Percentiles rank a stretch among this genome's conserved stretches.
phyloP scores from a whole-genome alignment of 305 asterid species.

The Rubia peregrina region DNA sequence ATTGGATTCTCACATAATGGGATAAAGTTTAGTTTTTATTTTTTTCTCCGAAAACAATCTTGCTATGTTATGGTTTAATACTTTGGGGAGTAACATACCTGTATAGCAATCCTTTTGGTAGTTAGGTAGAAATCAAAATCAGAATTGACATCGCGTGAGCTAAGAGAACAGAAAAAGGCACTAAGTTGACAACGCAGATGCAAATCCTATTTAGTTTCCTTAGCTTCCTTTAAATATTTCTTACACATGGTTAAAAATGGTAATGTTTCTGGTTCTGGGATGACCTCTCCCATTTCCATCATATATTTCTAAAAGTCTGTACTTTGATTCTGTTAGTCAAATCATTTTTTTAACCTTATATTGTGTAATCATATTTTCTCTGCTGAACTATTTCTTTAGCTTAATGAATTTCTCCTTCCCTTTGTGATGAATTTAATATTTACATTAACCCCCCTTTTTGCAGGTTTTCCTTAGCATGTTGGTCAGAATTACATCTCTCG shows the following conservation, averaged over 20 bases:
- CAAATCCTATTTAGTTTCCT: background rate
- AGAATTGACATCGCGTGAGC: background rate
- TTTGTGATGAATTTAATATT: background rate
- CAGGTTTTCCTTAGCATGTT: conserved; percentile 97
- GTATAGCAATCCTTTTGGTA: background rate
- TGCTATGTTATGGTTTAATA: background rate
- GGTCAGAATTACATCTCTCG: conserved; percentile 78
- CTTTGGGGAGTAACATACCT: background rate
- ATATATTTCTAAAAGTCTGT: background rate
- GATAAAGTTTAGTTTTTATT: background rate
- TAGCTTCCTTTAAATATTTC: background rate
- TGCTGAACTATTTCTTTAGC: background rate
- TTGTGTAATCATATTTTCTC: background rate
- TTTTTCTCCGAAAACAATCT: background rate
- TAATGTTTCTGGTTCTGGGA: background rate
- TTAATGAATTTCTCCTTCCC: background rate
- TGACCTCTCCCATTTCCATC: background rate
- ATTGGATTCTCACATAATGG: background rate
- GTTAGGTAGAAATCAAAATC: background rate
- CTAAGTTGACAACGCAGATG: background rate
- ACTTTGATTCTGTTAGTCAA: background rate
- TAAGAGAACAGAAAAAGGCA: background rate
- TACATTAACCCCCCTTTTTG: conserved; percentile 5
- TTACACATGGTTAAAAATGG: background rate
- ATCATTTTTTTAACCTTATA: background rate